A percentile compares a stretch with the other conserved stretches of the same genome.
phyloP scores from a whole-genome alignment of 2,329 filamentous ascomycete genomes.

The Penicillium freii region DNA sequence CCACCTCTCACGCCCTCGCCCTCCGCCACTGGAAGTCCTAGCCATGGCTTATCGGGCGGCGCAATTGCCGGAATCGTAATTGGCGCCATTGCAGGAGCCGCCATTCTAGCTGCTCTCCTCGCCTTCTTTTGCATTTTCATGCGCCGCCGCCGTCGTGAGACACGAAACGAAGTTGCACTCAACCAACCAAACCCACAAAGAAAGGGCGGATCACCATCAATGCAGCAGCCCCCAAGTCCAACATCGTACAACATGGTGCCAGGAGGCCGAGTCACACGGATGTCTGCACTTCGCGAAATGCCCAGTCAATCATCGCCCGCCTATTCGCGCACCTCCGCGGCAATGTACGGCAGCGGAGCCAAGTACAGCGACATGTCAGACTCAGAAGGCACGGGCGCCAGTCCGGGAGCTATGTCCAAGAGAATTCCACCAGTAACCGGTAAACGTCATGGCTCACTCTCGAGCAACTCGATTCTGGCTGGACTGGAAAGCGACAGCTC shows the following conservation, averaged over 20 bases:
- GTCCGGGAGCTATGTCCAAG: conserved; percentile 66
- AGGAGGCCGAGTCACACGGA: conserved; percentile 86
- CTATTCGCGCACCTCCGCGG: conserved; percentile 51
- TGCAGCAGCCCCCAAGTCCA: conserved; percentile 44
- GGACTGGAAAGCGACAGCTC: conserved; percentile 65
- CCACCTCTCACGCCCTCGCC: conserved; percentile 53
- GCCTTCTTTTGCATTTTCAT: conserved; percentile 58
- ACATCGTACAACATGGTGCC: conserved; percentile 71
- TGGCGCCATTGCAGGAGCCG: conserved; percentile 70
- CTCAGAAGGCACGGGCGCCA: conserved; percentile 70
- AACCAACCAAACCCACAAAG: conserved; percentile 79
- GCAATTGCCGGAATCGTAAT: conserved; percentile 88
- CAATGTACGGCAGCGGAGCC: conserved; percentile 48
- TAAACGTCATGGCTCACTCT: conserved; percentile 83
- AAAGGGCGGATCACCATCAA: conserved; percentile 38
- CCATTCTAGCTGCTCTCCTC: conserved; percentile 66
- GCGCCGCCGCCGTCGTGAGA: conserved; percentile 53
- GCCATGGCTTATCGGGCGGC: conserved; percentile 68
- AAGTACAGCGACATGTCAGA: conserved; percentile 53
- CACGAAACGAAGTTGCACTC: conserved; percentile 72
- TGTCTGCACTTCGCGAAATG: conserved; percentile 86
- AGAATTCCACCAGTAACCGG: conserved; percentile 46
- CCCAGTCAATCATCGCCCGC: conserved; percentile 62
- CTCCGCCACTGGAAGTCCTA: conserved; percentile 55
- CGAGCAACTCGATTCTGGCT: conserved; percentile 74